phyloP scores from a whole-genome alignment of 441 rosid species.

The Eruca vesicaria region DNA sequence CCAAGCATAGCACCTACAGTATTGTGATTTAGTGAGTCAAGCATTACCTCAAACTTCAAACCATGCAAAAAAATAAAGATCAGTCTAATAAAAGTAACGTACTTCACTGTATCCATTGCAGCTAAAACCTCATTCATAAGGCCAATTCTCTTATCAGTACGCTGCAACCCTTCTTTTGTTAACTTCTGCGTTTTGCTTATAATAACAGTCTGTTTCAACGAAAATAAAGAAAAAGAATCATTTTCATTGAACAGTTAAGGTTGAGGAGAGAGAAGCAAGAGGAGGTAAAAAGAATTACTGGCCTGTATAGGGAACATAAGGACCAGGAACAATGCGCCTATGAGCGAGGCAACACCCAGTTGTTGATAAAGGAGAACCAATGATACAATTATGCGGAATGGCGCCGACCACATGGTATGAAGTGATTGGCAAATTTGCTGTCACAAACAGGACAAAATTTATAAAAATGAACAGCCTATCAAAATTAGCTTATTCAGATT shows the following conservation, averaged over 20 bases:
- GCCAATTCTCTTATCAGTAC: slow-evolving; percentile 97
- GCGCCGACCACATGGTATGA: slow-evolving; percentile 99
- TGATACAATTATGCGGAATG: slow-evolving; percentile 80
- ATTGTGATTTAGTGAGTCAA: slow-evolving; percentile 30
- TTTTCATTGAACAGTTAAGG: background rate
- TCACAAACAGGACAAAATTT: slow-evolving; percentile 11
- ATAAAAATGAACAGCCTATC: slow-evolving; percentile 15
- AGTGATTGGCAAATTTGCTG: slow-evolving; percentile 67
- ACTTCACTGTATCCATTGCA: slow-evolving; percentile 99
- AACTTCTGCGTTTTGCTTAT: slow-evolving; percentile 92
- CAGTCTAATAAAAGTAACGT: slow-evolving; percentile 34
- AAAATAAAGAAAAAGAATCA: background rate
- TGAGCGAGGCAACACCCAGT: slow-evolving; percentile 38
- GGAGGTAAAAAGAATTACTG: slow-evolving; percentile 5
- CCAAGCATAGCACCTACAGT: slow-evolving; percentile 97
- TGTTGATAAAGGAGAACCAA: slow-evolving; percentile 84
- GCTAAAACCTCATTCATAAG: slow-evolving; percentile 99
- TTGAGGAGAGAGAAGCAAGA: background rate
- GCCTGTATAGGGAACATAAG: slow-evolving; percentile 97
- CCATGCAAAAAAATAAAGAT: background rate
- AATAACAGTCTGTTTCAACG: slow-evolving; percentile 68
- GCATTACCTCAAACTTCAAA: slow-evolving; percentile 22
- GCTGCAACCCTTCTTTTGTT: slow-evolving; percentile 97
- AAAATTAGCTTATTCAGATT: slow-evolving; percentile 9
- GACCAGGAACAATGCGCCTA: slow-evolving; percentile 84